These are phyloP conservation scores for Diplosphaera chodatii DNA, from an alignment of 139 green algal genomes.

Conservation along the genomic window DNA sequence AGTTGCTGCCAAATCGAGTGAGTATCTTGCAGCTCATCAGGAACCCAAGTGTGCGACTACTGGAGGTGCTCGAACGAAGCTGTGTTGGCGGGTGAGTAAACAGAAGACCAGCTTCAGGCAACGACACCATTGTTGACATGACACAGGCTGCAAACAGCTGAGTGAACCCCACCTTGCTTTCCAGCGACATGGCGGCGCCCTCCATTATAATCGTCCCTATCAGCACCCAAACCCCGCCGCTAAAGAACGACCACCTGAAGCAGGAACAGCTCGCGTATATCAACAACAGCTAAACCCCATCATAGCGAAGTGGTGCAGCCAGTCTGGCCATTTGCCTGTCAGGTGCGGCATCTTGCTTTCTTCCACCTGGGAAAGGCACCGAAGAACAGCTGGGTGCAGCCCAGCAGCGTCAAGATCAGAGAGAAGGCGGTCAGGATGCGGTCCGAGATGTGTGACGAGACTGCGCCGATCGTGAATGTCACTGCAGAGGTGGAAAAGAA, in stretches of 20 bases:
- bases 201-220: slow-evolving; percentile 35
- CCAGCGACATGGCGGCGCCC: slow-evolving; percentile 25
- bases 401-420: neutral
- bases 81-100: no score
- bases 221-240: slow-evolving; percentile 12
- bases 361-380: slow-evolving; percentile 2
- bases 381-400: slow-evolving; percentile 2
- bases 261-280: no score
- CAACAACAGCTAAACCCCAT: no score
- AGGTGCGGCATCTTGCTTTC: neutral
- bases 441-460: slow-evolving; percentile 18
- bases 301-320: no score
- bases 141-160: no score
- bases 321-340: no score
- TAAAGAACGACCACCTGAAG: slow-evolving; percentile 8
- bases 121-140: no score
- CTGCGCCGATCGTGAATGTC: slow-evolving; percentile 20
- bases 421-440: slow-evolving; percentile 1
- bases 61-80: no score
- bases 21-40: no score
- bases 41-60: no score
- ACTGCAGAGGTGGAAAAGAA: slow-evolving; percentile 1
- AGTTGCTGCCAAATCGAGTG: no score
- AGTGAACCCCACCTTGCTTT: slow-evolving; percentile 32
- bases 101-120: no score